A percentile compares a stretch with the other conserved stretches of the same genome.
phyloP scores from a whole-genome alignment of 1,139 yeast species.

The Yamadazyma blattariae region DNA sequence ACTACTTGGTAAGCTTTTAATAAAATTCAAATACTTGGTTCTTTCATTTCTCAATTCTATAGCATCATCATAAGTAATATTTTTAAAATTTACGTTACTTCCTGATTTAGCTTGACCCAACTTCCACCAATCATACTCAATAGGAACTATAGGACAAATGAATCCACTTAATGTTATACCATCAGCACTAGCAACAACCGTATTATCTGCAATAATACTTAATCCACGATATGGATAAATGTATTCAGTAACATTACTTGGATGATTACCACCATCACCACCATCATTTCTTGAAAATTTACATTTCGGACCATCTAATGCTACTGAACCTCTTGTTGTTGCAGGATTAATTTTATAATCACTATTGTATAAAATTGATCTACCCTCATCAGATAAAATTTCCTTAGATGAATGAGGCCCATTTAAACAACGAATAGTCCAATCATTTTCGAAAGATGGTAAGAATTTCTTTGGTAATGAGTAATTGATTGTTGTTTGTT shows the following conservation, averaged over 20 bases:
- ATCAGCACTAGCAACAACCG: constrained; percentile 15
- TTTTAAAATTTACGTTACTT: constrained; percentile 18
- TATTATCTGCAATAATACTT: constrained; percentile 7
- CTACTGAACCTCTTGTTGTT: constrained; percentile 6
- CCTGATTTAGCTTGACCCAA: constrained; percentile 29
- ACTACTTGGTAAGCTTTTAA: not conserved
- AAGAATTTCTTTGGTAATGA: not conserved
- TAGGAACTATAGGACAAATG: constrained; percentile 24
- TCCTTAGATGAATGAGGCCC: constrained; percentile 7
- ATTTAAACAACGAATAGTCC: constrained; percentile 5
- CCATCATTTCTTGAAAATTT: constrained; percentile 5
- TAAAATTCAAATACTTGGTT: constrained; percentile 5
- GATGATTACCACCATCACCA: constrained; percentile 9
- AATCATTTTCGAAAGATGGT: constrained; percentile 1
- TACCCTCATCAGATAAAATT: constrained; percentile 4
- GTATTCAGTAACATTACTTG: constrained; percentile 6
- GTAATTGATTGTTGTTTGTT: not conserved
- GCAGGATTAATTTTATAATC: constrained; percentile 5
- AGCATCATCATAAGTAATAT: constrained; percentile 23
- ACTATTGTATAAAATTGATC: constrained; percentile 3
- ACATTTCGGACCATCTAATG: constrained; percentile 7
- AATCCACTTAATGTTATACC: constrained; percentile 33
- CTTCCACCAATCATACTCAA: constrained; percentile 28
- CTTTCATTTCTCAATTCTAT: constrained; percentile 17
- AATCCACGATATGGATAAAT: constrained; percentile 6